These are phyloP conservation scores for Lathyrus tuberosus DNA, from an alignment of 306 rosid genomes.

Conservation along the genomic window DNA sequence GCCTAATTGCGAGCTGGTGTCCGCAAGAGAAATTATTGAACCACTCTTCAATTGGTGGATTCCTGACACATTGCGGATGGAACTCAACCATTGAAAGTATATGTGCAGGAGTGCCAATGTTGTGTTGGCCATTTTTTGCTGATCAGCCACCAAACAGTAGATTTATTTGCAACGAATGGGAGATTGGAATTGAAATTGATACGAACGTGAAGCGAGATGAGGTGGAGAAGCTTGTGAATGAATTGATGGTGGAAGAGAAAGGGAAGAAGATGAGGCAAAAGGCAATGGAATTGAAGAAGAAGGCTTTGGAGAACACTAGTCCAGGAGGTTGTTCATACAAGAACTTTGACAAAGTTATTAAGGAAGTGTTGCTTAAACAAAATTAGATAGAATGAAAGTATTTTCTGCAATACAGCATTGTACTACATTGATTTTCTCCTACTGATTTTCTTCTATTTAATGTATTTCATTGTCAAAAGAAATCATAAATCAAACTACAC, in stretches of 20 bases:
- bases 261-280: conserved; percentile 35
- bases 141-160: conserved; percentile 36
- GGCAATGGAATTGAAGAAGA: conserved; percentile 14
- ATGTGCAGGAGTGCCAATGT: conserved; percentile 40
- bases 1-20: conserved; percentile 36
- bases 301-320: conserved; percentile 9
- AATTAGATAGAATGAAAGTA: background rate
- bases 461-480: background rate
- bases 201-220: conserved; percentile 28
- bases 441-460: background rate
- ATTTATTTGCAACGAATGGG: conserved; percentile 37
- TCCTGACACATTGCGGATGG: conserved; percentile 41
- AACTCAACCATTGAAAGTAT: conserved; percentile 34
- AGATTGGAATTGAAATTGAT: conserved; percentile 25
- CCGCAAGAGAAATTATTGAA: conserved; percentile 37
- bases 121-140: conserved; percentile 32
- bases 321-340: conserved; percentile 15
- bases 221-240: conserved; percentile 26
- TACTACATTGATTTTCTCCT: background rate
- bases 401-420: background rate
- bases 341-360: conserved; percentile 41
- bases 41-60: conserved; percentile 38
- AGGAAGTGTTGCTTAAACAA: conserved; percentile 29
- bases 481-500: too few species aligned
- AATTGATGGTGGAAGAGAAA: conserved; percentile 35